Percentiles rank a stretch among this genome's conserved stretches.
Evolutionary conservation across 352 stramenopile species (phyloP).

Genomic region (Globisporangium paddicum): DNA sequence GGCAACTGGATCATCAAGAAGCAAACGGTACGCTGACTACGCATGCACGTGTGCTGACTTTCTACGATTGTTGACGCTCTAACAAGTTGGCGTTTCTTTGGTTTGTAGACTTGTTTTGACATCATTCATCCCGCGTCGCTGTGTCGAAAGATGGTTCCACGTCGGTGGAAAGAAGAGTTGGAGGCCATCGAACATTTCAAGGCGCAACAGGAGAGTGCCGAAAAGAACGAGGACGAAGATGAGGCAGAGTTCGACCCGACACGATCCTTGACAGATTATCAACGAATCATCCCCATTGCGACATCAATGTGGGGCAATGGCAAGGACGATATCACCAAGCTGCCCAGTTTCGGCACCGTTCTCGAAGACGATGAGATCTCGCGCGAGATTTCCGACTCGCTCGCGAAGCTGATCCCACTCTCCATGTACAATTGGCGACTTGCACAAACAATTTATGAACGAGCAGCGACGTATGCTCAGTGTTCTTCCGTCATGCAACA

Average conservation of each 20-base stretch:
- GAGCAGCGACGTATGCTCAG: slow-evolving; percentile 45
- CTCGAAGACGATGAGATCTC: slow-evolving; percentile 81
- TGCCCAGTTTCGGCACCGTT: slow-evolving; percentile 43
- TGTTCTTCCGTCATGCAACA: slow-evolving; percentile 44
- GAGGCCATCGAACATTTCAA: slow-evolving; percentile 18
- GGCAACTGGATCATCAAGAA: slow-evolving; percentile 65
- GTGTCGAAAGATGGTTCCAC: slow-evolving; percentile 17
- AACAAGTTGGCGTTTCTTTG: not conserved
- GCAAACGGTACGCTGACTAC: slow-evolving; percentile 24
- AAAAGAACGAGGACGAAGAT: slow-evolving; percentile 2
- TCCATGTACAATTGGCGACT: slow-evolving; percentile 70
- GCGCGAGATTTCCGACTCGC: slow-evolving; percentile 36
- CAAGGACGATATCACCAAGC: slow-evolving; percentile 10
- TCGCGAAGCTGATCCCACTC: slow-evolving; percentile 49
- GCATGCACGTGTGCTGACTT: too few relatives aligned
- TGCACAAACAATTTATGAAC: slow-evolving; percentile 56
- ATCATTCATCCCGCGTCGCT: slow-evolving; percentile 44
- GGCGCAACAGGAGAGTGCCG: slow-evolving; percentile 15
- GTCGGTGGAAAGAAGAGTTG: slow-evolving; percentile 44
- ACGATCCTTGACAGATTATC: not conserved
- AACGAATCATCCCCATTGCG: slow-evolving; percentile 1
- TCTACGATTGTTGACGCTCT: too few relatives aligned
- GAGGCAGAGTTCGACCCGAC: not conserved
- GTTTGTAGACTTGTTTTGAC: slow-evolving; percentile 15
- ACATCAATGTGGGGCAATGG: slow-evolving; percentile 12